Conservation (phyloP, 108 stramenopile species). For the Bacterosira constricta region DNA sequence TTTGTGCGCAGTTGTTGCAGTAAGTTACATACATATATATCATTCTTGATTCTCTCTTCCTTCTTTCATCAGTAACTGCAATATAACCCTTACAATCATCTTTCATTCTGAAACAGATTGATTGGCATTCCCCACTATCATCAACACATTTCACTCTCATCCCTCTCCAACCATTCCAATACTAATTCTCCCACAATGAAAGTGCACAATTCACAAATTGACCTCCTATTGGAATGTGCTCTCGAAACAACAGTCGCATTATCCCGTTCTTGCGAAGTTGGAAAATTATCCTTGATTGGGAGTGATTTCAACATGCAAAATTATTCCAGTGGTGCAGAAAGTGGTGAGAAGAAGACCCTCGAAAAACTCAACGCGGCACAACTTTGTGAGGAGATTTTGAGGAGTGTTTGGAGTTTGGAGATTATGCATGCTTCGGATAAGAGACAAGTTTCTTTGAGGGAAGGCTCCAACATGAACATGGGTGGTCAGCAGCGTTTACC, state of each 20-base stretch:
- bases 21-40: no score
- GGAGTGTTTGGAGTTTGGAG: slow-evolving; percentile 14
- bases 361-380: slow-evolving; percentile 26
- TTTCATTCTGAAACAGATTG: no score
- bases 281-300: slow-evolving; percentile 27
- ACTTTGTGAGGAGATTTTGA: slow-evolving; percentile 39
- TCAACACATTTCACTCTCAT: background rate
- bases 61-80: no score
- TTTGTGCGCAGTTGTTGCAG: slow-evolving; percentile 30
- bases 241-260: slow-evolving; percentile 24
- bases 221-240: slow-evolving; percentile 26
- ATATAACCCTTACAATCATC: no score
- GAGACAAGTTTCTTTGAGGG: background rate
- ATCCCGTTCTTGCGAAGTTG: slow-evolving; percentile 30
- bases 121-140: slow-evolving; percentile 35
- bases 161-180: background rate
- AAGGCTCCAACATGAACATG: no score
- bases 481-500: background rate
- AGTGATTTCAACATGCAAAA: slow-evolving; percentile 28
- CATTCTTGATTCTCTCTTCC: no score
- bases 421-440: slow-evolving; percentile 18
- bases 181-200: background rate
- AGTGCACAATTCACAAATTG: slow-evolving; percentile 40
- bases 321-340: background rate
- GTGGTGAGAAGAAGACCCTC: background rate